These are phyloP conservation scores for Picochlorum sp. DNA, from an alignment of 139 green algal genomes.

Conservation along the genomic window DNA sequence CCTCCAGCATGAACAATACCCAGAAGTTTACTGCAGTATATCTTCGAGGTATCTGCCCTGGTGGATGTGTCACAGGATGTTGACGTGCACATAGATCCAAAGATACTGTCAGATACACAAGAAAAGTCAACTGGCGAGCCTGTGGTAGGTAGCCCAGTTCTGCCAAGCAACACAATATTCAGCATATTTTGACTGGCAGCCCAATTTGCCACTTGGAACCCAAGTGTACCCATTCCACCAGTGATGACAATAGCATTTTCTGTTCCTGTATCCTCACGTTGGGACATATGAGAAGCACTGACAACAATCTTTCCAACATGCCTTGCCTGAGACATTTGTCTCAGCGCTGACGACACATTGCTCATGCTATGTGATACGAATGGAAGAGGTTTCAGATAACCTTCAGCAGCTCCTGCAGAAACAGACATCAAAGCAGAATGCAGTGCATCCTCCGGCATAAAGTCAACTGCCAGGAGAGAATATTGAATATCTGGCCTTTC, in stretches of 20 bases:
- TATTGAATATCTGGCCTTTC: slow-evolving; percentile 72
- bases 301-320: slow-evolving; percentile 83
- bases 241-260: slow-evolving; percentile 16
- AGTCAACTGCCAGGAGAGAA: slow-evolving; percentile 75
- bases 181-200: slow-evolving; percentile 25
- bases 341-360: slow-evolving; percentile 46
- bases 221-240: slow-evolving; percentile 38
- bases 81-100: slow-evolving; percentile 12
- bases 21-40: neutral
- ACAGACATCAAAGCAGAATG: slow-evolving; percentile 26
- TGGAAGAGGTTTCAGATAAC: slow-evolving; percentile 42
- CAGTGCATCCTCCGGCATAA: slow-evolving; percentile 59
- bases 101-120: neutral
- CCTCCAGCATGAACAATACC: slow-evolving; percentile 60
- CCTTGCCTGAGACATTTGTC: slow-evolving; percentile 70
- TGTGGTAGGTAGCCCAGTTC: slow-evolving; percentile 11
- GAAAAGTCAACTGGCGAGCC: neutral
- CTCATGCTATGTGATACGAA: slow-evolving; percentile 32
- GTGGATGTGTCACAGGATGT: slow-evolving; percentile 18
- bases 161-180: slow-evolving; percentile 29
- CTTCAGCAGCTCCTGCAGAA: slow-evolving; percentile 28
- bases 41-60: slow-evolving; percentile 11
- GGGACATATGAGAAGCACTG: slow-evolving; percentile 25
- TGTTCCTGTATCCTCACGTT: neutral
- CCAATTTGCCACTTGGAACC: slow-evolving; percentile 53